phyloP scores from a whole-genome alignment of 208 protist genomes.

The Acanthamoeba quina region DNA sequence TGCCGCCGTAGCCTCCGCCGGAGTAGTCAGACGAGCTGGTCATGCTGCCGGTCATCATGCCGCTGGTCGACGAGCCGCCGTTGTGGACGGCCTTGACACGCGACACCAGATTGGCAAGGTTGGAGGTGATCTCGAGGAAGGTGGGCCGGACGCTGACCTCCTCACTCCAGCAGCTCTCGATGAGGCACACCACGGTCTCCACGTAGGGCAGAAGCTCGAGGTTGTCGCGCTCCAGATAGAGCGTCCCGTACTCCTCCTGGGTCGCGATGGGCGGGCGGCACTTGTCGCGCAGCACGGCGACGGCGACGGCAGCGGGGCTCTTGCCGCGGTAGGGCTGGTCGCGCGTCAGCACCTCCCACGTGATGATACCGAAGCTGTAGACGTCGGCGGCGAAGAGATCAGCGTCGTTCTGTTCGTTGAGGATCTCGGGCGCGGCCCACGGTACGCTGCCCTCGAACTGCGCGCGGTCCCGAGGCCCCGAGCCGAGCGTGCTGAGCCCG shows the following conservation, averaged over 20 bases:
- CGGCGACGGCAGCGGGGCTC: conserved; percentile 32
- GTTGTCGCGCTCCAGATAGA: neutral
- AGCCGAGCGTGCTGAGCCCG: neutral
- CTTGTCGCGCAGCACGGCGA: conserved; percentile 50
- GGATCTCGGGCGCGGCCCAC: conserved; percentile 63
- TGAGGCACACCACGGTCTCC: conserved; percentile 1
- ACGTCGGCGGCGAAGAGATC: neutral
- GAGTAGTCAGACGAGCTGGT: conserved; percentile 29
- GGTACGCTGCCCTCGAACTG: conserved; percentile 45
- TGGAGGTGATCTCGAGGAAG: conserved; percentile 39
- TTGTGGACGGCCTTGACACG: conserved; percentile 34
- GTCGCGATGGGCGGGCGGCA: neutral
- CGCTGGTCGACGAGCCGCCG: conserved; percentile 17
- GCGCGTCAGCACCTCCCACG: conserved; percentile 52
- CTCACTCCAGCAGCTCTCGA: conserved; percentile 40
- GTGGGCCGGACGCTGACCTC: neutral
- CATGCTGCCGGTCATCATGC: conserved; percentile 35
- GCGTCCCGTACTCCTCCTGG: conserved; percentile 5
- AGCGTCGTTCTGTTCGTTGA: neutral
- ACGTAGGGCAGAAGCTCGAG: conserved; percentile 16
- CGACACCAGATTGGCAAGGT: neutral
- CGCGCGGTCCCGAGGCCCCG: neutral
- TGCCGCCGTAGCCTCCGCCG: neutral
- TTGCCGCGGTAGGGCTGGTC: conserved; percentile 49
- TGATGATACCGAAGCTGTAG: conserved; percentile 57